Conservation (phyloP, 192 early-diverging fungal species). For the Mortierella alpina region DNA sequence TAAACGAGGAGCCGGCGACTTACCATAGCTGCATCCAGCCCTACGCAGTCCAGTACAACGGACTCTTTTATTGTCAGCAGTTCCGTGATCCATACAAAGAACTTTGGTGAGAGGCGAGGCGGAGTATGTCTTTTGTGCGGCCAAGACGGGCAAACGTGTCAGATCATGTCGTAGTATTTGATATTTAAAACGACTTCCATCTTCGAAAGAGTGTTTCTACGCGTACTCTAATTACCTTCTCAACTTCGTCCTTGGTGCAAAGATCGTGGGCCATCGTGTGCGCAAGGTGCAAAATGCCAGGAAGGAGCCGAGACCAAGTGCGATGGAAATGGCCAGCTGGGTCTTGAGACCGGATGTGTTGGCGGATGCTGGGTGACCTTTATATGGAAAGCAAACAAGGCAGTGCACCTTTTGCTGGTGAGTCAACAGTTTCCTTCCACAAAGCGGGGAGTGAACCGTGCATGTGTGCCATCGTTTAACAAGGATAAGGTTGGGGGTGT, state of each 20-base stretch:
- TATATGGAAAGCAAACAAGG: not conserved
- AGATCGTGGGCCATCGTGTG: slow-evolving; percentile 51
- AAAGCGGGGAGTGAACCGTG: too few species aligned
- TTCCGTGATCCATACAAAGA: slow-evolving; percentile 66
- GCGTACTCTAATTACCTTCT: slow-evolving; percentile 15
- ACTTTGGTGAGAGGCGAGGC: slow-evolving; percentile 42
- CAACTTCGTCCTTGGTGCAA: slow-evolving; percentile 54
- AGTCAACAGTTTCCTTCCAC: too few species aligned
- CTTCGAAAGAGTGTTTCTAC: not conserved
- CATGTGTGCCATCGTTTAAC: not conserved
- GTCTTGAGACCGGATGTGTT: slow-evolving; percentile 53
- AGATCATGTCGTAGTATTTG: not conserved
- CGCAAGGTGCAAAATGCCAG: slow-evolving; percentile 54
- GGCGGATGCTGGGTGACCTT: slow-evolving; percentile 1
- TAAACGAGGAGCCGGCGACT: not conserved
- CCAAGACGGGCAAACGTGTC: not conserved
- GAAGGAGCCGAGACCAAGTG: slow-evolving; percentile 37
- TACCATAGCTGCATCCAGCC: slow-evolving; percentile 70
- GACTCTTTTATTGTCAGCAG: slow-evolving; percentile 57
- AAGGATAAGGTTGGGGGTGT: not conserved
- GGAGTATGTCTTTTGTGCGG: slow-evolving; percentile 61
- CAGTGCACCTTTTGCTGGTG: not conserved
- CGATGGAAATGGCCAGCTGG: slow-evolving; percentile 37
- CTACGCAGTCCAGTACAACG: slow-evolving; percentile 61
- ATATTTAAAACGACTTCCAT: not conserved